Evolutionary conservation across 805 yeast species (phyloP).

Genomic region (Zygotorulaspora florentina): DNA sequence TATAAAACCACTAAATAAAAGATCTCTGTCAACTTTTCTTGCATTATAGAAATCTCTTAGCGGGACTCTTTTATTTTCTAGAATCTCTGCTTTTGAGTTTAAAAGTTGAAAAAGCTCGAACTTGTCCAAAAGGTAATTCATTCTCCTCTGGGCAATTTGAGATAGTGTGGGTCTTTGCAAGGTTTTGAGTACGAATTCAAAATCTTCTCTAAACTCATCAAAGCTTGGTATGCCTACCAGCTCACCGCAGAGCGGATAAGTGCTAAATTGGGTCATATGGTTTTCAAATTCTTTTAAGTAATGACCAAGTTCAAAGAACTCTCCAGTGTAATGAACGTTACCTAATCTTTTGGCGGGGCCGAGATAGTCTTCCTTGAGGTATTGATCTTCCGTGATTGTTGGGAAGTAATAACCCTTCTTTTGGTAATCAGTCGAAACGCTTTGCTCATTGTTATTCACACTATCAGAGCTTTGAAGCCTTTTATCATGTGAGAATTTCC

Average conservation of each 20-base stretch:
- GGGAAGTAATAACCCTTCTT: constrained; percentile 16
- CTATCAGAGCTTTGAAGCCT: constrained; percentile 18
- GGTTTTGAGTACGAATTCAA: constrained; percentile 23
- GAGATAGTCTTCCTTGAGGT: constrained; percentile 2
- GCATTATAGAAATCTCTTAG: constrained; percentile 79
- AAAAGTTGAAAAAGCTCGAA: constrained; percentile 36
- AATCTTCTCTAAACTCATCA: constrained; percentile 32
- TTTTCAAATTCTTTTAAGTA: constrained; percentile 20
- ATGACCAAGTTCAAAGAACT: constrained; percentile 33
- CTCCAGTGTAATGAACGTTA: constrained; percentile 36
- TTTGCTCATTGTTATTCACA: constrained; percentile 7
- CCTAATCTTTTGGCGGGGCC: constrained; percentile 7
- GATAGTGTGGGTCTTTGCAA: constrained; percentile 18
- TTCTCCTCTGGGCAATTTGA: constrained; percentile 27
- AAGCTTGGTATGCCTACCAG: constrained; percentile 27
- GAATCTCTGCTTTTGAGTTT: constrained; percentile 35
- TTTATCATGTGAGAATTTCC: constrained; percentile 38
- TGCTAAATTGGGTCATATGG: constrained; percentile 3
- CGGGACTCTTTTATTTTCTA: constrained; percentile 38
- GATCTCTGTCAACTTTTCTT: constrained; percentile 72
- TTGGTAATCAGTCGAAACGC: not conserved
- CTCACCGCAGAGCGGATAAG: not conserved
- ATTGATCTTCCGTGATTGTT: constrained; percentile 9
- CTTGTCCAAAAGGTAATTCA: constrained; percentile 33
- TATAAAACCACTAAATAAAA: constrained; percentile 28